Conservation (phyloP, 1,139 yeast genomes). For the Saccharomyces hybrid region DNA sequence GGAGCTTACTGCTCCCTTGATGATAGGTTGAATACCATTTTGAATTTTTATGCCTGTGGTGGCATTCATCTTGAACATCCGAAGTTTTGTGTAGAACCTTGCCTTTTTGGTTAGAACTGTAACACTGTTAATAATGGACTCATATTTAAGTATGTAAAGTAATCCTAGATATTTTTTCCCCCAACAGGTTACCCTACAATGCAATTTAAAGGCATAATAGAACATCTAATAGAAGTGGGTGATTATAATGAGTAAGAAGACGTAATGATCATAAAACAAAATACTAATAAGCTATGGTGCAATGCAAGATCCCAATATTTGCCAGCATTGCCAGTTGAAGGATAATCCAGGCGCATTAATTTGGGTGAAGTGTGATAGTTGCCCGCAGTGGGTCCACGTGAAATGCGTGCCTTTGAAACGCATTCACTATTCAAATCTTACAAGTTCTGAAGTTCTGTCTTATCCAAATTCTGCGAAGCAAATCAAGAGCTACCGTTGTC, state of each 20-base stretch:
- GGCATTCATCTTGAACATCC: slow-evolving; percentile 26
- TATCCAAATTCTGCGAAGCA: slow-evolving; percentile 10
- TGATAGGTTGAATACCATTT: neutral
- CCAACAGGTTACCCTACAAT: neutral
- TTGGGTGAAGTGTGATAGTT: slow-evolving; percentile 20
- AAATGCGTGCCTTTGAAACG: slow-evolving; percentile 15
- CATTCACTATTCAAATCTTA: slow-evolving; percentile 6
- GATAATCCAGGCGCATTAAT: slow-evolving; percentile 6
- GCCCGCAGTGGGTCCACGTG: slow-evolving; percentile 22
- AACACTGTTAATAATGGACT: neutral
- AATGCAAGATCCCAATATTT: slow-evolving; percentile 4
- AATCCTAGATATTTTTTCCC: neutral
- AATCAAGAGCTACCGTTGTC: slow-evolving; percentile 13
- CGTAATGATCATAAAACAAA: neutral
- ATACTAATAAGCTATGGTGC: neutral
- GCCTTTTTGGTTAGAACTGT: too few species aligned
- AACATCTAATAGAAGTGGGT: neutral
- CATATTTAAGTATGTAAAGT: neutral
- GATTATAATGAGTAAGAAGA: neutral
- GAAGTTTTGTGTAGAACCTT: slow-evolving; percentile 37
- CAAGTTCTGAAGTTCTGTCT: neutral
- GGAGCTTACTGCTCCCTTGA: neutral
- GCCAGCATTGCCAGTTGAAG: slow-evolving; percentile 6
- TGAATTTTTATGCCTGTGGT: neutral
- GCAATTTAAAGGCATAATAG: neutral